phyloP scores from a whole-genome alignment of 2,329 filamentous ascomycete genomes.

The Leptographium galeiforme region DNA sequence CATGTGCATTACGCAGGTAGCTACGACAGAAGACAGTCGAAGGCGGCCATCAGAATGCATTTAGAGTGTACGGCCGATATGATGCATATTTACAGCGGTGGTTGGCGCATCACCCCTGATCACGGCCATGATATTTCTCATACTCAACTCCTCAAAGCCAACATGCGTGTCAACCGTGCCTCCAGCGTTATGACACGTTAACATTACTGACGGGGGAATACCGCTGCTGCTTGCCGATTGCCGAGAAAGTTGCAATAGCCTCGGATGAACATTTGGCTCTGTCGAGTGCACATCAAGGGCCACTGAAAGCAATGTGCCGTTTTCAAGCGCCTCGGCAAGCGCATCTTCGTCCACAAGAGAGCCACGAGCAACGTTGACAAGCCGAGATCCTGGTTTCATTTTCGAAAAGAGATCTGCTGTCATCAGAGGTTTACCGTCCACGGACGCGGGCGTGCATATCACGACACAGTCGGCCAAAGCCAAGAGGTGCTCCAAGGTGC shows the following conservation, averaged over 20 bases:
- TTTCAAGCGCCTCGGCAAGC: constrained; percentile 43
- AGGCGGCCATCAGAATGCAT: not conserved
- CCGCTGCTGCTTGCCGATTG: constrained; percentile 7
- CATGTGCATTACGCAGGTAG: too few species aligned
- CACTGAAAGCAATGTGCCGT: constrained; percentile 33
- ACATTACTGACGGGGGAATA: constrained; percentile 25
- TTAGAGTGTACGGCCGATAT: constrained; percentile 7
- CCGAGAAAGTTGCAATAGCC: constrained; percentile 26
- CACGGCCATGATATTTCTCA: constrained; percentile 54
- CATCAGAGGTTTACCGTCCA: constrained; percentile 35
- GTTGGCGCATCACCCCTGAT: constrained; percentile 27
- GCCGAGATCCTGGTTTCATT: constrained; percentile 40
- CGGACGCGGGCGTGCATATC: constrained; percentile 41
- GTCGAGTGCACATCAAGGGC: constrained; percentile 51
- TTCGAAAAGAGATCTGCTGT: constrained; percentile 29
- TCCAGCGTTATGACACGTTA: constrained; percentile 56
- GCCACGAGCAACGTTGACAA: constrained; percentile 55
- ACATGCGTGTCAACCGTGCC: constrained; percentile 52
- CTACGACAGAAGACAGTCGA: too few species aligned
- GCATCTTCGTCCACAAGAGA: constrained; percentile 52
- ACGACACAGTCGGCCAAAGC: constrained; percentile 43
- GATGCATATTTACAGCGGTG: constrained; percentile 50
- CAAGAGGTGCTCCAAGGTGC: constrained; percentile 37
- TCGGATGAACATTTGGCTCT: constrained; percentile 41
- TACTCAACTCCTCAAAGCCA: constrained; percentile 53